Evolutionary conservation across 306 rosid species (phyloP), one percentile per base, ranked within the genome.

Genomic region (Begonia peltatifolia): DNA sequence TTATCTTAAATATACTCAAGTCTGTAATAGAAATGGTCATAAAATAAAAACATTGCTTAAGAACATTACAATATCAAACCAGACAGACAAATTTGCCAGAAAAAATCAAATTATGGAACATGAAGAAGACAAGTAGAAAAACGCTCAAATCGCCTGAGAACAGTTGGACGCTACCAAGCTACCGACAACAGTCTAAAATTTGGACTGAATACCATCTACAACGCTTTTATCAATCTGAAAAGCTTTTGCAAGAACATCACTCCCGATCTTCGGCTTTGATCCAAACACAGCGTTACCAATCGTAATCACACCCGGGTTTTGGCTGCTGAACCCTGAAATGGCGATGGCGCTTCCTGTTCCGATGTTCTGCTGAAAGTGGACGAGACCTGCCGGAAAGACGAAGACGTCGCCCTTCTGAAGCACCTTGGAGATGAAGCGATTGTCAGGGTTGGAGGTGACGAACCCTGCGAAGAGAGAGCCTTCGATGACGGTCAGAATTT

Each of bases 351-450:
- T 64, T 15, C 78, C 43, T n/a, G 48, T 12, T 14, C 79, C 74
- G 9, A 65, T 65, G 54, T 73, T 68, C 46, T 43, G 60, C 71
- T 73, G 79, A 14, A 59, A 73, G 42, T 73, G 79, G 11, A 68
- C 79, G 2, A 73, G 68, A 11, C 78, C 79, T 18, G 64, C 35
- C 5, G 71, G 79, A 43, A 73, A 73, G 12, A 64, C 74, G 44
- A 73, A 73, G 15, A 59, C 74, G 50, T 73, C 79, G 3, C 79
- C 79, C 63, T 68, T 68, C 0, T 56, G 35, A 23, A 73, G 50
- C 42, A 68, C 74, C 51, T 59, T 63, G 14, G 60, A 49, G 60
- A 72, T 49, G 43, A 52, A 70, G 10, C 61, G 66, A 6, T 72
- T 67, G 12, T 55, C 61, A 0, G 73, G 61, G 70, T 57, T 59